Conservation (phyloP, 257 asterid genomes). For the Plantago major region DNA sequence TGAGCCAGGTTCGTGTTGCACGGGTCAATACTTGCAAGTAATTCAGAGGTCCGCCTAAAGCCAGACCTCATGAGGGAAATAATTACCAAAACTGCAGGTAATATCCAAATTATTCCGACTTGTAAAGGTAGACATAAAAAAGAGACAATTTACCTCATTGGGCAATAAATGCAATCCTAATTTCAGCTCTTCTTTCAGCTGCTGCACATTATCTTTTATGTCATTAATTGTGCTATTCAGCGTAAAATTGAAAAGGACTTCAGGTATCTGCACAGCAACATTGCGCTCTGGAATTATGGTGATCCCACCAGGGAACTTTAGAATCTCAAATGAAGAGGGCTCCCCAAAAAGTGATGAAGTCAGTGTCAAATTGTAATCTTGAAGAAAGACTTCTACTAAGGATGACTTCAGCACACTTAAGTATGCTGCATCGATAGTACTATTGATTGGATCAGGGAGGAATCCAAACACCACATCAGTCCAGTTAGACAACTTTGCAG, state of each 20-base stretch:
- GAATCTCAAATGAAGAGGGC: constrained; percentile 65
- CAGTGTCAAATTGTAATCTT: constrained; percentile 54
- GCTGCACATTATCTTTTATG: constrained; percentile 52
- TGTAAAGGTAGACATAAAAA: constrained; percentile 11
- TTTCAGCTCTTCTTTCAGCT: constrained; percentile 62
- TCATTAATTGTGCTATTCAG: constrained; percentile 69
- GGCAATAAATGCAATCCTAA: constrained; percentile 51
- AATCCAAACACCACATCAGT: constrained; percentile 73
- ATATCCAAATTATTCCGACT: constrained; percentile 2
- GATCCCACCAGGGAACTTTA: constrained; percentile 75
- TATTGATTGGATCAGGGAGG: constrained; percentile 54
- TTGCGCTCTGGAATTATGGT: constrained; percentile 52
- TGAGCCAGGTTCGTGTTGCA: background rate
- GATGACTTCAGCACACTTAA: constrained; percentile 52
- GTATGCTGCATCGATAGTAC: constrained; percentile 37
- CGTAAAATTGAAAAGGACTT: constrained; percentile 58
- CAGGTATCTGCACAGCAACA: constrained; percentile 31
- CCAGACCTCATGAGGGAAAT: constrained; percentile 2
- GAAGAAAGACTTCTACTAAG: constrained; percentile 61
- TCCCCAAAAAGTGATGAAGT: constrained; percentile 59
- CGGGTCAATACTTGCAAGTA: too few relatives aligned
- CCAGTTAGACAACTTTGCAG: constrained; percentile 47
- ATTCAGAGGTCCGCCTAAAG: background rate
- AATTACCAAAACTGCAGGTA: constrained; percentile 1
- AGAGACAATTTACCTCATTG: constrained; percentile 47